These are phyloP conservation scores for Perilla frutescens DNA, from an alignment of 257 asterid genomes.

Conservation along the genomic window DNA sequence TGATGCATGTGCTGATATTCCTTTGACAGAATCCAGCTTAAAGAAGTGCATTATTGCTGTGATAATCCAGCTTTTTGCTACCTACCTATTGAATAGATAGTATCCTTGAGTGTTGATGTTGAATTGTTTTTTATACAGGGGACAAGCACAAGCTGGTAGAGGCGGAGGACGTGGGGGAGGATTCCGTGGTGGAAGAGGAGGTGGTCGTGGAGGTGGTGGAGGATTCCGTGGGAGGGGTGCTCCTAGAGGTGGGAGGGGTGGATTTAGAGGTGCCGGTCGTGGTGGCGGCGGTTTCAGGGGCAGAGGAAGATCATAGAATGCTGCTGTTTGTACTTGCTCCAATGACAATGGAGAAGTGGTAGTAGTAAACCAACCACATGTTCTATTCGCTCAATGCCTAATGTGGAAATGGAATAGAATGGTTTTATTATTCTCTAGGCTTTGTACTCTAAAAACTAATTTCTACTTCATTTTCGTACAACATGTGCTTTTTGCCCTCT, in stretches of 20 bases:
- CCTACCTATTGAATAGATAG: background rate
- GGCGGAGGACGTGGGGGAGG: constrained; percentile 39
- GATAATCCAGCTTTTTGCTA: background rate
- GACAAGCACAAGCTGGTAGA: constrained; percentile 47
- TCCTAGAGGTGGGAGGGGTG: constrained; percentile 76
- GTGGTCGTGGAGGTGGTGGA: constrained; percentile 63
- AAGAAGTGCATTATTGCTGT: background rate
- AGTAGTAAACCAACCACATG: too few species aligned
- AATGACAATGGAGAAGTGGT: background rate
- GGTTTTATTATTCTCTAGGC: constrained; percentile 22
- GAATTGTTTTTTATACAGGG: constrained; percentile 48
- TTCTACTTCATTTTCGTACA: background rate
- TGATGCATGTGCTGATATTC: background rate
- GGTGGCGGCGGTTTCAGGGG: constrained; percentile 87
- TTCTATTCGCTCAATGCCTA: too few species aligned
- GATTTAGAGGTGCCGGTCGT: constrained; percentile 64
- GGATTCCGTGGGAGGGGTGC: constrained; percentile 47
- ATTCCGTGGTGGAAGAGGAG: constrained; percentile 58
- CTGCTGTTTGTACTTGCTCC: too few species aligned
- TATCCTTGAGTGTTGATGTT: background rate
- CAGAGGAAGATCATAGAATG: constrained; percentile 63
- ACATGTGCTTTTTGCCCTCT: background rate
- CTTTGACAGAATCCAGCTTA: too few species aligned
- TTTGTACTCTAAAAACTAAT: constrained; percentile 24
- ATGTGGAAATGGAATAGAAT: background rate